Conservation (phyloP, 106 monocot species). For the Iris macrosiphon region DNA sequence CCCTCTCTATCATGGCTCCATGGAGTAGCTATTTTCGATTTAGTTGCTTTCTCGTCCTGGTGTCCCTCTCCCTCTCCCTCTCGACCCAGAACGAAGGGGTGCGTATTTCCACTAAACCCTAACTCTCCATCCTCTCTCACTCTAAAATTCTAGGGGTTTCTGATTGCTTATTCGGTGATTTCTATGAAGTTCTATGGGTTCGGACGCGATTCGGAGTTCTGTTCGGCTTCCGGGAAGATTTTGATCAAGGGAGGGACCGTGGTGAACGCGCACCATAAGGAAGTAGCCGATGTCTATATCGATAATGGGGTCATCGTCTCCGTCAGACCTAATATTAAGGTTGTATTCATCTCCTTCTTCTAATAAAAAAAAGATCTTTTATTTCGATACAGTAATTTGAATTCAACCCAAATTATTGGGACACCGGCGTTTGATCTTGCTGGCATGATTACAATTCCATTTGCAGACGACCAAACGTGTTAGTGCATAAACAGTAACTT, state of each 20-base stretch:
- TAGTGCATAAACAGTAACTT: no score
- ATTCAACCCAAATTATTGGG: no score
- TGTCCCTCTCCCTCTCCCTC: no score
- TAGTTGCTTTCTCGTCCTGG: conserved; percentile 7
- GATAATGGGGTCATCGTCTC: conserved; percentile 72
- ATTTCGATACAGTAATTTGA: no score
- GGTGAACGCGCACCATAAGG: conserved; percentile 91
- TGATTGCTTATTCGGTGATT: neutral
- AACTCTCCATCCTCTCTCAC: neutral
- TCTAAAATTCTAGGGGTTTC: neutral
- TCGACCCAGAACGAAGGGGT: conserved; percentile 3
- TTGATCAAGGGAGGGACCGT: conserved; percentile 90
- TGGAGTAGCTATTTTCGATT: no score
- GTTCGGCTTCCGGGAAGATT: conserved; percentile 39
- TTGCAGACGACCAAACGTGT: no score
- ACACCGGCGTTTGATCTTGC: no score
- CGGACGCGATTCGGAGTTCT: conserved; percentile 7
- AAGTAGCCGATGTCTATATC: conserved; percentile 84
- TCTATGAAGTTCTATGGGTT: conserved; percentile 39
- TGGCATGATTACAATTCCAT: no score
- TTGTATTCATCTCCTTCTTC: no score
- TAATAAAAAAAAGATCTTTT: no score
- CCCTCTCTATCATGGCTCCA: no score
- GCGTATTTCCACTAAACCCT: neutral
- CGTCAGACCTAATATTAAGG: conserved; percentile 72